phyloP scores from a whole-genome alignment of 2,329 filamentous ascomycete genomes.

The Zymoseptoria passerinii region DNA sequence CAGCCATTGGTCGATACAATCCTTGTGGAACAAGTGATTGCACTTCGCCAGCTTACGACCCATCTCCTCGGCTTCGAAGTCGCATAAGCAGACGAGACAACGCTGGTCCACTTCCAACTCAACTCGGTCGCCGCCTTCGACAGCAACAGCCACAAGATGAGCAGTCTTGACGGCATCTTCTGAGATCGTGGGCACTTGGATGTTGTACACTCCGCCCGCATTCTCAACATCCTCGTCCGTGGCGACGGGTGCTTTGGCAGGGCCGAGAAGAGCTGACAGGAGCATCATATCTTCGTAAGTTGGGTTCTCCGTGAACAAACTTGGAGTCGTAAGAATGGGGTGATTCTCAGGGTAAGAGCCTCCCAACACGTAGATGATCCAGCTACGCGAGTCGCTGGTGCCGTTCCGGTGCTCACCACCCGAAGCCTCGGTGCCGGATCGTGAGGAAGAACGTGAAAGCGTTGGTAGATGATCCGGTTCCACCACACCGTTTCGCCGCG shows the following conservation, averaged over 20 bases:
- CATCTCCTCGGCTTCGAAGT: conserved; percentile 56
- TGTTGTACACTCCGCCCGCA: conserved; percentile 52
- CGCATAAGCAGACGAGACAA: conserved; percentile 58
- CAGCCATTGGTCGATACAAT: conserved; percentile 66
- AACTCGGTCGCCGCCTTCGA: conserved; percentile 24
- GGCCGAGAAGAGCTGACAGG: conserved; percentile 57
- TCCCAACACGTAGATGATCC: conserved; percentile 64
- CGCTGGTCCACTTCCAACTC: conserved; percentile 39
- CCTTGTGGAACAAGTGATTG: conserved; percentile 57
- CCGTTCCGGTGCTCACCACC: conserved; percentile 19
- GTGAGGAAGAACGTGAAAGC: conserved; percentile 24
- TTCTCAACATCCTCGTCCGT: conserved; percentile 55
- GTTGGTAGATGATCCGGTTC: conserved; percentile 49
- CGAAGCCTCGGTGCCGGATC: conserved; percentile 24
- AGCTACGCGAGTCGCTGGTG: conserved; percentile 49
- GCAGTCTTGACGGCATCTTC: conserved; percentile 21
- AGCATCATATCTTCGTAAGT: conserved; percentile 67
- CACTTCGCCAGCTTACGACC: conserved; percentile 54
- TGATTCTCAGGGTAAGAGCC: conserved; percentile 63
- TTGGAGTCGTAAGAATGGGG: conserved; percentile 60
- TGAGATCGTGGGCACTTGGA: conserved; percentile 29
- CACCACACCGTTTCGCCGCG: conserved; percentile 56
- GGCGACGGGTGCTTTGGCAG: conserved; percentile 60
- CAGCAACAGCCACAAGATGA: conserved; percentile 28
- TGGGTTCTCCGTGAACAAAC: conserved; percentile 61